Conservation (phyloP, 352 stramenopile species). For the Globisporangium camurandrum region DNA sequence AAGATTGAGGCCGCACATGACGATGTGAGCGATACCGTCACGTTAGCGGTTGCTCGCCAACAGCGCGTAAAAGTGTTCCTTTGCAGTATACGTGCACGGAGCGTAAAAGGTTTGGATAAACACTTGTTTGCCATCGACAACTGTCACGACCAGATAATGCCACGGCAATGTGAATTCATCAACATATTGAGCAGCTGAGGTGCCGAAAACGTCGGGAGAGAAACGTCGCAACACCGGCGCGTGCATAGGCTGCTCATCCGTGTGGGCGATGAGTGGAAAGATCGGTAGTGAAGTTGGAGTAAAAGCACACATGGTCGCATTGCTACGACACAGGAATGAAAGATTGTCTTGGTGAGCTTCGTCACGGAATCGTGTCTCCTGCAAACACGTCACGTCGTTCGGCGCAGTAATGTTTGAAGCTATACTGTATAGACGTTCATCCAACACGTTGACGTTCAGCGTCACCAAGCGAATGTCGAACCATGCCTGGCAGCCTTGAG, state of each 20-base stretch:
- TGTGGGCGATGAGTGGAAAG: not conserved
- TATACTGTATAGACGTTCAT: not conserved
- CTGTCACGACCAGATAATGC: too few species aligned
- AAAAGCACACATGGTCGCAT: not conserved
- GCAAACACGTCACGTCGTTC: not conserved
- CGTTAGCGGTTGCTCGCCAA: not conserved
- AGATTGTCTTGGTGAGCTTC: not conserved
- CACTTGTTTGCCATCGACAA: too few species aligned
- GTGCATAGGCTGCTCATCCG: not conserved
- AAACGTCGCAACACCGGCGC: not conserved
- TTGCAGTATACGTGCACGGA: not conserved
- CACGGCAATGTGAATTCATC: not conserved
- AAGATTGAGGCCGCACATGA: conserved; percentile 14
- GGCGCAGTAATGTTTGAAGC: not conserved
- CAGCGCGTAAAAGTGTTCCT: conserved; percentile 1
- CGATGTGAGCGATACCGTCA: conserved; percentile 6
- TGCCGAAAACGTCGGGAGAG: not conserved
- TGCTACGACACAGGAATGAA: not conserved
- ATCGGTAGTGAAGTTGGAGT: too few species aligned
- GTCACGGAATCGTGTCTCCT: not conserved
- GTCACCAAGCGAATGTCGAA: not conserved
- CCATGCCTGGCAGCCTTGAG: not conserved
- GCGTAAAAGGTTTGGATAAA: too few species aligned
- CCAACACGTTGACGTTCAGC: not conserved
- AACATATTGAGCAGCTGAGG: not conserved